Evolutionary conservation across 2,329 filamentous ascomycete species (phyloP), one percentile per base, ranked within the genome.

Genomic region (Hirsutella rhossiliensis): DNA sequence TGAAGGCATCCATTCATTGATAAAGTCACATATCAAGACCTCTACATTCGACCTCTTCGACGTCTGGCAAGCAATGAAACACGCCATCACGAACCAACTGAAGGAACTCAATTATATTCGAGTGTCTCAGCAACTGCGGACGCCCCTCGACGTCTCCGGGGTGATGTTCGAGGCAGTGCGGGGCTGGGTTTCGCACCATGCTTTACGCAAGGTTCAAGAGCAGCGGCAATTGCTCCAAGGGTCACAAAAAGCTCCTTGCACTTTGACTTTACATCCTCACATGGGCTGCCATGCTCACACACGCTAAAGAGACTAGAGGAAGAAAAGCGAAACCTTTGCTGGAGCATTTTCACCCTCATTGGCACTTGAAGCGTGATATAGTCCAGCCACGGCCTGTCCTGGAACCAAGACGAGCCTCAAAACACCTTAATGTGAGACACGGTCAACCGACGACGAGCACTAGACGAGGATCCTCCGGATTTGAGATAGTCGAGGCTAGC

Each of bases 311-410:
- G 13, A 30, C 29, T 30, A 30, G 29, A 30, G 13, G 29, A 30
- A 13, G 29, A 30, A 7, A 30, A 30, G 29, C 29, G 29, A 30
- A 30, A 13, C 13, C 29, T 30, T 46, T 40, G 38, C 41, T 48
- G 27, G 12, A 49, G 41, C 8, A 50, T 41, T 52, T 51, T 27
- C 37, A 50, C 39, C 36, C 39, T 42, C 34, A 52, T 46, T 54
- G 41, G 50, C 42, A 48, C 32, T 40, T 52, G 17, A 13, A 46
- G 11, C 42, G 43, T 11, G 27, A 27, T 19, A 34, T 42, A 41
- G 40, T 20, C 40, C 45, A 34, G 11, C 31, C 45, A 28, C 27
- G 47, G 11, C 43, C 29, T 30, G 13, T 50, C 11, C 29, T 52
- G 3, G 43, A 52, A 42, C 46, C 46, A 45, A 39, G 38, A n/a